phyloP scores from a whole-genome alignment of 2,329 filamentous ascomycete genomes.

The Trichoderma atrobrunneum region DNA sequence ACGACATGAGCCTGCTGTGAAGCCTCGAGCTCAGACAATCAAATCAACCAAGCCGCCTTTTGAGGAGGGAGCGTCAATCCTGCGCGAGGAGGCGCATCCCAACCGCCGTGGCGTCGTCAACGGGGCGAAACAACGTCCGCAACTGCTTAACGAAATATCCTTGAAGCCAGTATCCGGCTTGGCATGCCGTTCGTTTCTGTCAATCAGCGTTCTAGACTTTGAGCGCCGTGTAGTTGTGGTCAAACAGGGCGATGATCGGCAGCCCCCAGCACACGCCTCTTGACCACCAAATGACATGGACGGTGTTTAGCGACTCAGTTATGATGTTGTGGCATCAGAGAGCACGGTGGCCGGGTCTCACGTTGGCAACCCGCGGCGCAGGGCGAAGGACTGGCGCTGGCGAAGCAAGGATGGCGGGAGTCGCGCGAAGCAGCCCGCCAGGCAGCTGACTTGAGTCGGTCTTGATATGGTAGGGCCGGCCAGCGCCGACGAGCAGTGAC shows the following conservation, averaged over 20 bases:
- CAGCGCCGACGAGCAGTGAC: not conserved
- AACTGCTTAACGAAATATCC: not conserved
- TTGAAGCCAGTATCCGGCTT: constrained; percentile 11
- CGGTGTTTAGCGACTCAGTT: not conserved
- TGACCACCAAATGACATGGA: not conserved
- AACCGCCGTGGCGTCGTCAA: not conserved
- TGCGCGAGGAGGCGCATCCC: not conserved
- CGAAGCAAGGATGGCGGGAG: not conserved
- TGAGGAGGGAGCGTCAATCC: not conserved
- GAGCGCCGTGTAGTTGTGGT: not conserved
- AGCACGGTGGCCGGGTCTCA: not conserved
- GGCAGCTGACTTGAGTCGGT: not conserved
- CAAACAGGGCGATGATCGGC: constrained; percentile 18
- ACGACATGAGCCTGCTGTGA: not conserved
- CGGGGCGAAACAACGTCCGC: not conserved
- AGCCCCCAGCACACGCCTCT: not conserved
- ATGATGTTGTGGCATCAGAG: not conserved
- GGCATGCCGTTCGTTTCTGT: constrained; percentile 13
- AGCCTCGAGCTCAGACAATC: not conserved
- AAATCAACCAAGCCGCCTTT: not conserved
- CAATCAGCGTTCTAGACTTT: constrained; percentile 17
- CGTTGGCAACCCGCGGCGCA: not conserved
- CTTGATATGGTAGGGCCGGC: not conserved
- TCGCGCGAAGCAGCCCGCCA: not conserved
- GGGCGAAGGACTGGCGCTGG: not conserved